Percentiles rank a stretch among this genome's conserved stretches.
Conservation (phyloP, 139 green algal species). For the Tetradesmus lagerheimii region DNA sequence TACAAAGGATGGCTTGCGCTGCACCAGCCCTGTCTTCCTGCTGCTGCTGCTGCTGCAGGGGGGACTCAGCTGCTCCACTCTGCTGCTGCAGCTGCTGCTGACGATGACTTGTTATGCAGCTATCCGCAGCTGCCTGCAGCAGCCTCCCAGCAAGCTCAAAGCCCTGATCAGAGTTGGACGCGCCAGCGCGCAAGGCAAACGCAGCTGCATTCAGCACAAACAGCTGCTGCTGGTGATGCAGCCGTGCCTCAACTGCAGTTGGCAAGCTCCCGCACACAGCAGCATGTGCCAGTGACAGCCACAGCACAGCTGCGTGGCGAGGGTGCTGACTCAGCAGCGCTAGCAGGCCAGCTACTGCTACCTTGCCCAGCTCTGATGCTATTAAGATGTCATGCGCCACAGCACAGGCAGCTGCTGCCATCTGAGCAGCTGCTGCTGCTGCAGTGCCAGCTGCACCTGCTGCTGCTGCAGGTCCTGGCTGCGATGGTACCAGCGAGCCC, state of each 20-base stretch:
- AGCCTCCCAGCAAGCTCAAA: constrained; percentile 7
- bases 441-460: not conserved
- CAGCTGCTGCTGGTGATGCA: constrained; percentile 30
- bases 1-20: not conserved
- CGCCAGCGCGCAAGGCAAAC: not conserved
- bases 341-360: not conserved
- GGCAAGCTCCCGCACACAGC: not conserved
- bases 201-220: not conserved
- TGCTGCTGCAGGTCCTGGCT: not conserved
- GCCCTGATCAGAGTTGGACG: not conserved
- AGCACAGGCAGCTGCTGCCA: constrained; percentile 4
- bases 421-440: too few relatives aligned
- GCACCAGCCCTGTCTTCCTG: not conserved
- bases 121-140: not conserved
- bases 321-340: not conserved
- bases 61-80: not conserved
- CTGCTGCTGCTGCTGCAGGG: constrained; percentile 3
- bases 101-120: not conserved
- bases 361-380: not conserved
- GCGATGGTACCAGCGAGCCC: not conserved
- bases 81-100: not conserved
- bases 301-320: not conserved
- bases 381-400: not conserved
- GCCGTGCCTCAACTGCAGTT: not conserved
- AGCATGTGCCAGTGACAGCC: constrained; percentile 15